Evolutionary conservation across 768 basidiomycete genomes (phyloP).

Genomic region (Inosperma sp.): DNA sequence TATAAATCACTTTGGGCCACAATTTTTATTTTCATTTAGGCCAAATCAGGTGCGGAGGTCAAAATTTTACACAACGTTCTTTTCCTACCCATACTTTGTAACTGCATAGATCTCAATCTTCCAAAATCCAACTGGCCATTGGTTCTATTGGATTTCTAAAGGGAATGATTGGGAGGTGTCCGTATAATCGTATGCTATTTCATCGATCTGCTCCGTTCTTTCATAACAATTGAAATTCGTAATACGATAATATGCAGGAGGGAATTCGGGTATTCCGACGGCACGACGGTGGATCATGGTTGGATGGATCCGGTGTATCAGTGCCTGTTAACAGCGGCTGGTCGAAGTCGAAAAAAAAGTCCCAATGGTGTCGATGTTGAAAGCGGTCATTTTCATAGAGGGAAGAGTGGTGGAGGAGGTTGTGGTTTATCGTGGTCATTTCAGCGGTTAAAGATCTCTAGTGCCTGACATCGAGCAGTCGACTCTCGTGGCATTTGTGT

Average conservation of each 20-base stretch:
- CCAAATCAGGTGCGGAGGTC: no score
- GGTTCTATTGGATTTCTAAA: not conserved
- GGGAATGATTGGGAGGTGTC: not conserved
- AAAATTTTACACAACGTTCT: no score
- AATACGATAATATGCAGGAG: not conserved
- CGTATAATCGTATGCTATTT: not conserved
- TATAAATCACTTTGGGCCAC: no score
- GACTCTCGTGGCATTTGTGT: no score
- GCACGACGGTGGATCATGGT: slow-evolving; percentile 2
- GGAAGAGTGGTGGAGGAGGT: not conserved
- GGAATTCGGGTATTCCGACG: not conserved
- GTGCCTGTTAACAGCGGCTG: not conserved
- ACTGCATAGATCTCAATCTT: no score
- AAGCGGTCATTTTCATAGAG: not conserved
- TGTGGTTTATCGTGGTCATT: no score
- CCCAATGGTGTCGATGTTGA: not conserved
- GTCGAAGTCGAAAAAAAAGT: no score
- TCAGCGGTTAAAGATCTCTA: no score
- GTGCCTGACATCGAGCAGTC: no score
- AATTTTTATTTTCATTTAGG: no score
- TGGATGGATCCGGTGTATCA: slow-evolving; percentile 8
- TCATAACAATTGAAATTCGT: not conserved
- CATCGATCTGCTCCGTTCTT: not conserved
- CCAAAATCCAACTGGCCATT: not conserved
- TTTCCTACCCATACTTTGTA: no score